A percentile compares a stretch with the other conserved stretches of the same genome.
Evolutionary conservation across 495 filamentous ascomycete species (phyloP).

Genomic region (Neurospora sp.): DNA sequence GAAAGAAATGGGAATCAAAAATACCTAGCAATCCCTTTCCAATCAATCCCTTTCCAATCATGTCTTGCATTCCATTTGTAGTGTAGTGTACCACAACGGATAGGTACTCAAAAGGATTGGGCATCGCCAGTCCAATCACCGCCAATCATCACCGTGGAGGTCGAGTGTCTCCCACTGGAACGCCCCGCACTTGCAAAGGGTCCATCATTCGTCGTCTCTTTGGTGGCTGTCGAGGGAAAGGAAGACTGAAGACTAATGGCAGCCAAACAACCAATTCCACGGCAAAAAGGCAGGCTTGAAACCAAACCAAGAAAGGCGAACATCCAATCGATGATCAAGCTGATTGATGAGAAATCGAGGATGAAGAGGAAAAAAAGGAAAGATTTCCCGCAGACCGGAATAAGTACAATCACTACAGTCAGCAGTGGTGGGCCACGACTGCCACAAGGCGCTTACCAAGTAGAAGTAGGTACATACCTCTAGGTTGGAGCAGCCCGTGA

Average conservation of each 20-base stretch:
- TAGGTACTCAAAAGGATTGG: background rate
- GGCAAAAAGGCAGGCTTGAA: background rate
- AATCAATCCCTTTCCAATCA: background rate
- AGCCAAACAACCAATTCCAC: no score
- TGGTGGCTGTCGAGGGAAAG: background rate
- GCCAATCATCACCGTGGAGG: background rate
- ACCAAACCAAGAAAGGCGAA: background rate
- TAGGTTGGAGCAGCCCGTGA: no score
- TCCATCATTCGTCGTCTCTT: no score
- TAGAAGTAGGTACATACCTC: no score
- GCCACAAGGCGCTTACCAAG: no score
- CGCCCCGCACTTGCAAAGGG: background rate
- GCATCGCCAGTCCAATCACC: background rate
- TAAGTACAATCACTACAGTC: background rate
- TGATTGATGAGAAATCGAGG: background rate
- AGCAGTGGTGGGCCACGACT: no score
- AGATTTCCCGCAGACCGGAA: background rate
- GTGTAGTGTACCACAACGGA: no score
- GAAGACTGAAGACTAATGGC: background rate
- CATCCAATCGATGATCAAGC: background rate
- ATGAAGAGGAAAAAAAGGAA: background rate
- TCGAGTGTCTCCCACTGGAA: background rate
- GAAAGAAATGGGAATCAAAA: background rate
- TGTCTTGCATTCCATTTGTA: background rate
- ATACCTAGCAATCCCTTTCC: background rate